Percentiles rank a stretch among this genome's conserved stretches.
phyloP scores from a whole-genome alignment of 1,284 basidiomycete species.

The Xerocomus nothofagi region DNA sequence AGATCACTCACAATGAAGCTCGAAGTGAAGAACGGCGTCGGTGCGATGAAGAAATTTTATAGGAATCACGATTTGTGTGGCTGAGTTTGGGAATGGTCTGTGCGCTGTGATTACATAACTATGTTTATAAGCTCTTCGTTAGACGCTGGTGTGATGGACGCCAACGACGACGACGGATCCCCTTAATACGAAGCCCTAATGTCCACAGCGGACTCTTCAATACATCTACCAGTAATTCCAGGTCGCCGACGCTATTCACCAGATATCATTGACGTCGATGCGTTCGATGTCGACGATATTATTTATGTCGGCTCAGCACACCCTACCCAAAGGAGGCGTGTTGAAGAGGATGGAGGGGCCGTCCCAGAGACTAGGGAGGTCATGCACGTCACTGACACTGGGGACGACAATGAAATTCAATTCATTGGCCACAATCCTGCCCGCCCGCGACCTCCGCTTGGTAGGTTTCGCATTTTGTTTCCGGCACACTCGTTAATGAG shows the following conservation, averaged over 20 bases:
- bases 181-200: constrained; percentile 15
- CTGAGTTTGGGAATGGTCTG: constrained; percentile 33
- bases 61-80: constrained; percentile 22
- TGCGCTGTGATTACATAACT: constrained; percentile 31
- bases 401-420: constrained; percentile 40
- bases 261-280: constrained; percentile 43
- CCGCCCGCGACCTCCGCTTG: constrained; percentile 15
- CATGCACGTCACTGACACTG: constrained; percentile 44
- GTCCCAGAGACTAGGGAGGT: constrained; percentile 21
- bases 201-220: constrained; percentile 20
- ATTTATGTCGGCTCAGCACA: constrained; percentile 19
- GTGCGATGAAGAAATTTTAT: constrained; percentile 27
- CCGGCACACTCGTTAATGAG: constrained; percentile 1
- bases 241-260: constrained; percentile 20
- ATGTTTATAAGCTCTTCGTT: constrained; percentile 15
- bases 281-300: constrained; percentile 37
- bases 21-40: background rate
- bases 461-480: constrained; percentile 17
- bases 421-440: constrained; percentile 27
- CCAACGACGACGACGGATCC: constrained; percentile 25
- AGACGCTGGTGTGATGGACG: background rate
- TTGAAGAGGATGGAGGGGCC: constrained; percentile 21
- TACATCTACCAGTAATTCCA: constrained; percentile 8
- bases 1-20: constrained; percentile 20
- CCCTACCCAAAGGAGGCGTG: constrained; percentile 31